Base-by-base conservation (phyloP, 176 grass and related monocot genomes). In the Carex scoparia region DNA sequence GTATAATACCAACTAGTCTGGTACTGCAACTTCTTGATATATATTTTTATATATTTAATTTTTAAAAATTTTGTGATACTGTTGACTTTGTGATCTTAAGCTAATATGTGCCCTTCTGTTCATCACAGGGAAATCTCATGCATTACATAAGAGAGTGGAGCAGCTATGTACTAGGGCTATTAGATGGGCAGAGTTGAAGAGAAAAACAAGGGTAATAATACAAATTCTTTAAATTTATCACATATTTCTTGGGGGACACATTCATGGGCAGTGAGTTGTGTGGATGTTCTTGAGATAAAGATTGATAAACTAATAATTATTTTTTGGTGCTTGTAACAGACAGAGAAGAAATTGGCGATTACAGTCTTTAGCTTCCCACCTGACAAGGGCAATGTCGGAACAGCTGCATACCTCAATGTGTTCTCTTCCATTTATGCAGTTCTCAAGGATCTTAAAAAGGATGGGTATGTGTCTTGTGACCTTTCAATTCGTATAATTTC, bases 321-420 rank as follows among this genome's bases (percentile, higher is more conserved):
- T 64, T 81, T 33, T 7, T 1, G 64, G 12, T 69, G 14, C 60
- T 73, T 86, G 8, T 23, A 84, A 68, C 73, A 95, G 96, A 88
- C 86, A 81, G 87, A 85, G 61, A 99, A 95, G 85, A 94, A 85
- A 70, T 49, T 99, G 64, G 96, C 93, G 6, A 95, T 99, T 75
- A 99, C 96, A 9, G 96, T 99, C 7, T 99, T 99, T 90, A 99
- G 96, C 84, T 99, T 99, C 90, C 96, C 96, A 42, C 96, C 96
- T 38, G 96, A 99, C 91, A 99, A 95, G 83, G 96, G 96, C 83
- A 99, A 99, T 30, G 91, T 99, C 0, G 96, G 96, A 14, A 95
- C 88, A 79, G 96, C 93, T 42, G 96, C 93, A 28, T 95, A 99
- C 72, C 89, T 98, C 65, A 95, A 98, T 48, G 96, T 98, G 68